phyloP scores from a whole-genome alignment of 2,329 filamentous ascomycete species.

The Diaporthe sp. region DNA sequence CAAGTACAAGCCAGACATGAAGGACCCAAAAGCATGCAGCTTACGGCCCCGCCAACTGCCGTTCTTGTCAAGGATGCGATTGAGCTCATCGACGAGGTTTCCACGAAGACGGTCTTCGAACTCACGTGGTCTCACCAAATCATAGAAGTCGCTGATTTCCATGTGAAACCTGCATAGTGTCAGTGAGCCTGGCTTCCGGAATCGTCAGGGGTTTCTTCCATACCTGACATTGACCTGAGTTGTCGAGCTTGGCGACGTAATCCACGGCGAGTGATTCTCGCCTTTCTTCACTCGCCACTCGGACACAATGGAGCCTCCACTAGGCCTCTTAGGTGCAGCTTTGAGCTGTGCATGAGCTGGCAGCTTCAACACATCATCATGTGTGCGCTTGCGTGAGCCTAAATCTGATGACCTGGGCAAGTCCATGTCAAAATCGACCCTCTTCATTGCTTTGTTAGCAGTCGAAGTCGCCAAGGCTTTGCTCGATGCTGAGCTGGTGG shows the following conservation, averaged over 20 bases:
- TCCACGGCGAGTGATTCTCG: conserved; percentile 74
- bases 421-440: conserved; percentile 25
- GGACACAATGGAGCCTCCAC: conserved; percentile 63
- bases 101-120: conserved; percentile 84
- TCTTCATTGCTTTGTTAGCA: conserved; percentile 10
- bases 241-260: conserved; percentile 65
- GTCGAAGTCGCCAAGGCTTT: not conserved
- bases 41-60: conserved; percentile 55
- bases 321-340: conserved; percentile 63
- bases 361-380: conserved; percentile 76
- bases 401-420: conserved; percentile 57
- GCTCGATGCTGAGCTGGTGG: not conserved
- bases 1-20: conserved; percentile 82
- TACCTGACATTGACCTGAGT: conserved; percentile 51
- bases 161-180: conserved; percentile 79
- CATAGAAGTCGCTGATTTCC: conserved; percentile 90
- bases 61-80: conserved; percentile 63
- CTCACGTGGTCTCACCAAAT: conserved; percentile 81
- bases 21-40: conserved; percentile 90
- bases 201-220: not conserved
- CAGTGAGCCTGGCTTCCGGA: conserved; percentile 38
- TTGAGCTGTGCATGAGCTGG: conserved; percentile 67
- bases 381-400: conserved; percentile 81
- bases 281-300: conserved; percentile 64
- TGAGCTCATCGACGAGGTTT: conserved; percentile 79